Conservation (phyloP, 1,284 basidiomycete genomes). For the Polyporus tsugae region DNA sequence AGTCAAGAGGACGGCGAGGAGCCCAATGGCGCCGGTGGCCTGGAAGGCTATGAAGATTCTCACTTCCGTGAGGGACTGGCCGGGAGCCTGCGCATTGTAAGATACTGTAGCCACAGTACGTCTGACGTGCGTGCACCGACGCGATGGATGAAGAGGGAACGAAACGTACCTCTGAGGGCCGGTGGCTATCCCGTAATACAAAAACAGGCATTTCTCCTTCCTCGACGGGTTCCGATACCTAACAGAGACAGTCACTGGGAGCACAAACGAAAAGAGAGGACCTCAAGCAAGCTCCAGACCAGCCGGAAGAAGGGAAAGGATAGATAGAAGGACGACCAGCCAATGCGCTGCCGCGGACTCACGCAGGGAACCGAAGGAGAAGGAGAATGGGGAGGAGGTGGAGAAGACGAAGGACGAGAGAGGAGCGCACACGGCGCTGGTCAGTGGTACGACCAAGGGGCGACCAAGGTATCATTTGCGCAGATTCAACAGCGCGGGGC, state of each 20-base stretch:
- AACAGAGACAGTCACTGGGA: slow-evolving; percentile 9
- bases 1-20: slow-evolving; percentile 41
- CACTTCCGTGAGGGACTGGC: slow-evolving; percentile 28
- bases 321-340: slow-evolving; percentile 13
- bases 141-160: background rate
- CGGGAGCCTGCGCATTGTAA: background rate
- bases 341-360: slow-evolving; percentile 28
- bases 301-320: slow-evolving; percentile 26
- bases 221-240: background rate
- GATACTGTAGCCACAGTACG: background rate
- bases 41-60: slow-evolving; percentile 44
- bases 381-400: slow-evolving; percentile 15
- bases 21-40: slow-evolving; percentile 40
- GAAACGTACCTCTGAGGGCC: slow-evolving; percentile 1
- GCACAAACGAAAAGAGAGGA: slow-evolving; percentile 1
- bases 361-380: slow-evolving; percentile 19
- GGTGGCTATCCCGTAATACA: background rate
- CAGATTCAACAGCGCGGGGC: slow-evolving; percentile 2
- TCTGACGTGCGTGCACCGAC: background rate
- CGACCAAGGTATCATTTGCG: background rate
- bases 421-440: background rate
- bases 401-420: slow-evolving; percentile 15
- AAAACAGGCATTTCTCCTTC: slow-evolving; percentile 2
- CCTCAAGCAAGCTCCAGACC: slow-evolving; percentile 34
- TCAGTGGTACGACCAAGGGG: background rate